Percentiles rank a stretch among this genome's conserved stretches.
phyloP scores from a whole-genome alignment of 2,329 filamentous ascomycete genomes.

The Aureobasidium sp. region DNA sequence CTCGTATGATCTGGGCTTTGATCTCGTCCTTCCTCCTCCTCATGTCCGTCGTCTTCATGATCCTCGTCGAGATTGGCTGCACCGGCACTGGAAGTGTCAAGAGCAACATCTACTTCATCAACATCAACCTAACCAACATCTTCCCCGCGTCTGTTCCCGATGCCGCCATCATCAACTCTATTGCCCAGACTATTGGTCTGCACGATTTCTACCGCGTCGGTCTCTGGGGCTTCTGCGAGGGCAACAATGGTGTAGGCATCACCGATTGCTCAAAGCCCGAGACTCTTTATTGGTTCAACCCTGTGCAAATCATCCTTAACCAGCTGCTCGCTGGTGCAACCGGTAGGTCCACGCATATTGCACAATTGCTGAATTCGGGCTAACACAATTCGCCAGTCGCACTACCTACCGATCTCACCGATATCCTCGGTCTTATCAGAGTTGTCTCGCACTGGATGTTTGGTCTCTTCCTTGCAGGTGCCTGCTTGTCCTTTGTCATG shows the following conservation, averaged over 20 bases:
- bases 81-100: slow-evolving; percentile 51
- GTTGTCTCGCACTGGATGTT: slow-evolving; percentile 81
- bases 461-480: slow-evolving; percentile 67
- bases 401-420: slow-evolving; percentile 62
- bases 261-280: slow-evolving; percentile 64
- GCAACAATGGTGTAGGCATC: slow-evolving; percentile 65
- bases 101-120: slow-evolving; percentile 71
- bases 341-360: slow-evolving; percentile 38
- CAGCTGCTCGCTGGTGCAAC: slow-evolving; percentile 75
- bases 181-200: slow-evolving; percentile 74
- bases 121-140: slow-evolving; percentile 72
- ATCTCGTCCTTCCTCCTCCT: slow-evolving; percentile 63
- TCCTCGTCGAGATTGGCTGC: slow-evolving; percentile 74
- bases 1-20: slow-evolving; percentile 52
- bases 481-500: slow-evolving; percentile 61
- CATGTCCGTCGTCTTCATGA: slow-evolving; percentile 65
- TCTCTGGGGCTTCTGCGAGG: slow-evolving; percentile 87
- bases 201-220: slow-evolving; percentile 94
- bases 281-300: slow-evolving; percentile 82
- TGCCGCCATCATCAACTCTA: slow-evolving; percentile 70
- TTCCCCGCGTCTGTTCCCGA: slow-evolving; percentile 65
- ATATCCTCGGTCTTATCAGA: slow-evolving; percentile 64
- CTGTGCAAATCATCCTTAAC: slow-evolving; percentile 67
- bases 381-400: slow-evolving; percentile 45
- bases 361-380: neutral